A percentile compares a stretch with the other conserved stretches of the same genome.
Evolutionary conservation across 129 eudicot genomes (phyloP).

Genomic region (Mikania micrantha): DNA sequence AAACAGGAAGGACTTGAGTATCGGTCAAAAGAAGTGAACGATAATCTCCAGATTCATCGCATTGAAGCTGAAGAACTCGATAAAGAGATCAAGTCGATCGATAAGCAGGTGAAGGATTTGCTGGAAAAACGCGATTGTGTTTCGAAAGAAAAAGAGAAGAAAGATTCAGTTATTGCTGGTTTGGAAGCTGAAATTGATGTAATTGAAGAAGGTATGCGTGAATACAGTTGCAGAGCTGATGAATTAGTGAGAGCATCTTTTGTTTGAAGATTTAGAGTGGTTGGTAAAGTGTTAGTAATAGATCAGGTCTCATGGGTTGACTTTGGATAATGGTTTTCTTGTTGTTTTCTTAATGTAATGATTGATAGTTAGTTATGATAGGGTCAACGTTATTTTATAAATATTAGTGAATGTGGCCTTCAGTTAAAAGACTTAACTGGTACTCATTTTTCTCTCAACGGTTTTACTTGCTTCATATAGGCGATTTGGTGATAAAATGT

Average conservation of each 20-base stretch:
- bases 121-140: conserved; percentile 28
- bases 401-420: not conserved
- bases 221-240: conserved; percentile 26
- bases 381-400: not conserved
- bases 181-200: conserved; percentile 29
- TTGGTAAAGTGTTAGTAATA: not conserved
- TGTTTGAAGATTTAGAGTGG: not conserved
- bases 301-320: not conserved
- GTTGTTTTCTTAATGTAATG: not conserved
- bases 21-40: conserved; percentile 2
- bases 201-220: conserved; percentile 17
- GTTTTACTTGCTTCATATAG: too few relatives aligned
- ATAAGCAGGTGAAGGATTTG: conserved; percentile 36
- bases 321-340: not conserved
- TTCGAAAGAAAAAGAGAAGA: conserved; percentile 20
- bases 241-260: conserved; percentile 32
- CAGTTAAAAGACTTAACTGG: not conserved
- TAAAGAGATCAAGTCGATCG: conserved; percentile 35
- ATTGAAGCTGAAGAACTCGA: conserved; percentile 19
- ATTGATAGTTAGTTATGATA: not conserved
- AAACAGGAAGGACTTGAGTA: conserved; percentile 21
- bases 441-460: not conserved
- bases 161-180: conserved; percentile 20
- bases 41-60: conserved; percentile 11
- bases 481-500: too few relatives aligned